Evolutionary conservation across 2,329 filamentous ascomycete species (phyloP), one percentile per base, ranked within the genome.

Genomic region (Hypoxylon sp.): DNA sequence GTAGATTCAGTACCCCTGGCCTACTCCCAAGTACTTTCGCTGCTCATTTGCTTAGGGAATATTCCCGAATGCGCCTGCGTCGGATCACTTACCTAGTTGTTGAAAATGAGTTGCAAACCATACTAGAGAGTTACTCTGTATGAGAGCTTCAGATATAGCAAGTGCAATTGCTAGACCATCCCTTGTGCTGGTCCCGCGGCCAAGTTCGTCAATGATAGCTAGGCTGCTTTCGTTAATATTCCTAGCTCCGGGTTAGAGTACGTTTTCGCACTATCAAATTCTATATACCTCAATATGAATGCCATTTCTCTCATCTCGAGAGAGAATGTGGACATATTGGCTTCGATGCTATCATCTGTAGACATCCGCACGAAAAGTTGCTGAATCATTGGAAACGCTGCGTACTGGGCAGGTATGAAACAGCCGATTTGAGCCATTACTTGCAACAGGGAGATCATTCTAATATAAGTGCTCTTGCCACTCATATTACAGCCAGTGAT

Each of bases 401-500:
- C 96, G 75, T 93, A 96, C 30, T 90, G 84, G 0, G 94, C 95
- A 0, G 96, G 96, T 0, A 98, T 91, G 77, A 97, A 98, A 73
- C 89, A 92, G 2, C 94, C 95, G 56, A 98, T 90, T 75, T 99
- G 96, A 0, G 93, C 93, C 94, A 99, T 98, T 63, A 99, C 89
- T 48, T 92, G 89, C 75, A 97, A 88, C 32, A 99, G 82, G 0
- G 95, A 93, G 23, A 97, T 84, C 1, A 92, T 91, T 53, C 93
- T 89, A 68, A 98, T 97, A 75, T 98, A 98, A 0, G 94, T 99
- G 70, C 92, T 97, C 78, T 98, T 99, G 0, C 94, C 96, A 73
- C 93, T 97, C 96, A 99, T 99, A 74, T 99, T 99, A 78, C 93
- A 97, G 2, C 96, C 95, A 0, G 95, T 98, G 69, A 99, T 90